A percentile compares a stretch with the other conserved stretches of the same genome.
Conservation (phyloP, 108 stramenopile species). For the Epithemia pelagica region DNA sequence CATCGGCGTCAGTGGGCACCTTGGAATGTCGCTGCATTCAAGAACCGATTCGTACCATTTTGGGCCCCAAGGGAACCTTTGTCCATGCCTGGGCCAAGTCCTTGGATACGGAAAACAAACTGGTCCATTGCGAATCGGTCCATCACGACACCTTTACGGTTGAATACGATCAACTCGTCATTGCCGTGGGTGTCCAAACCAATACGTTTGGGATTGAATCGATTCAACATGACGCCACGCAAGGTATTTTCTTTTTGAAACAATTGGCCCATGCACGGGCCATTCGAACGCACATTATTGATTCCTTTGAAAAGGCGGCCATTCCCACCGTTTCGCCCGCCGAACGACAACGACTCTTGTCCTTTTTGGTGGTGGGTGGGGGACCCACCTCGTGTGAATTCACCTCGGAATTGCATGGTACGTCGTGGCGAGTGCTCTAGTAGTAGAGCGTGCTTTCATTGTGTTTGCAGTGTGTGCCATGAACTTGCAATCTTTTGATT, state of each 20-base stretch:
- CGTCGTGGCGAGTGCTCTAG: too few species aligned
- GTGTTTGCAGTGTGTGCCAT: constrained; percentile 8
- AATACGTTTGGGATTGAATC: constrained; percentile 45
- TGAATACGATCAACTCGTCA: constrained; percentile 80
- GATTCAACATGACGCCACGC: constrained; percentile 42
- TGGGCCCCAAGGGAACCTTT: constrained; percentile 49
- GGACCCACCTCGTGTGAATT: constrained; percentile 97
- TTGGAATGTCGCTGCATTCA: constrained; percentile 91
- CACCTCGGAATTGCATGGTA: constrained; percentile 80
- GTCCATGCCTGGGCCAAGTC: constrained; percentile 73
- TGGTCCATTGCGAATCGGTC: constrained; percentile 19
- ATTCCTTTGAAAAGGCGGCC: constrained; percentile 93
- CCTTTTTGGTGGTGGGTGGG: constrained; percentile 95
- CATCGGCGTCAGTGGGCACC: constrained; percentile 94
- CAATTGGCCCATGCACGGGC: constrained; percentile 89
- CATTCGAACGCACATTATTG: constrained; percentile 90
- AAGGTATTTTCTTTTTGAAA: constrained; percentile 91
- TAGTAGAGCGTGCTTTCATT: too few species aligned
- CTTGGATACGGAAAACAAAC: constrained; percentile 56
- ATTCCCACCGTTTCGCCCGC: constrained; percentile 54
- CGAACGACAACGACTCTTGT: constrained; percentile 79
- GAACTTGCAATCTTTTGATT: too few species aligned
- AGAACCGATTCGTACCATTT: constrained; percentile 82
- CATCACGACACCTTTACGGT: constrained; percentile 51
- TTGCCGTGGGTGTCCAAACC: constrained; percentile 88